phyloP scores from a whole-genome alignment of 768 basidiomycete genomes.

The Boletus pseudo-olivaceus region DNA sequence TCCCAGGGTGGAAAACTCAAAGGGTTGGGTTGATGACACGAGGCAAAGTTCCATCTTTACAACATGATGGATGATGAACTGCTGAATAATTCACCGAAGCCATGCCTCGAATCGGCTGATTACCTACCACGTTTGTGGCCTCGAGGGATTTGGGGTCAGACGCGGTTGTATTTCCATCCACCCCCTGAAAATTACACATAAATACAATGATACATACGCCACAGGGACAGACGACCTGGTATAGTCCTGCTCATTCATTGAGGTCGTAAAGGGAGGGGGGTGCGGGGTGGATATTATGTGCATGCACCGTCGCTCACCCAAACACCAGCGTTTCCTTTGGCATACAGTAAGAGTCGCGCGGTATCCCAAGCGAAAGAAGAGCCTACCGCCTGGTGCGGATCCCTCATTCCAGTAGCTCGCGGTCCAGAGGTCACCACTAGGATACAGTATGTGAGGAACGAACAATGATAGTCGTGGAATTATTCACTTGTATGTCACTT shows the following conservation, averaged over 20 bases:
- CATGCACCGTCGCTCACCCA: neutral
- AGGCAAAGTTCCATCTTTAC: neutral
- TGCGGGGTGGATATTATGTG: neutral
- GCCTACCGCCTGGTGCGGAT: neutral
- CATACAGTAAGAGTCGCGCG: neutral
- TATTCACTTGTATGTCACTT: neutral
- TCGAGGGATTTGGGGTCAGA: neutral
- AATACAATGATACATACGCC: neutral
- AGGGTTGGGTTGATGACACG: neutral
- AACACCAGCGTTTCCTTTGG: neutral
- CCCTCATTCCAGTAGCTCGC: conserved; percentile 3
- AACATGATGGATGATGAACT: neutral
- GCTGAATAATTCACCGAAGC: too few species aligned
- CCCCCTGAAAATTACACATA: neutral
- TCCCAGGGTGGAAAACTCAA: neutral
- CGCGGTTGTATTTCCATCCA: neutral
- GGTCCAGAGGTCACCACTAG: conserved; percentile 2
- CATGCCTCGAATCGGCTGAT: neutral
- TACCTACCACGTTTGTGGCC: too few species aligned
- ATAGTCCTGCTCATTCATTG: neutral
- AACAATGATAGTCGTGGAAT: neutral
- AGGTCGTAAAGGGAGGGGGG: neutral
- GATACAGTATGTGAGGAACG: neutral
- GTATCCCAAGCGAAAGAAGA: neutral
- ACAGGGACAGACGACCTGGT: neutral